Percentiles rank a stretch among this genome's conserved stretches.
phyloP scores from a whole-genome alignment of 768 basidiomycete genomes.

The Paxillus involutus region DNA sequence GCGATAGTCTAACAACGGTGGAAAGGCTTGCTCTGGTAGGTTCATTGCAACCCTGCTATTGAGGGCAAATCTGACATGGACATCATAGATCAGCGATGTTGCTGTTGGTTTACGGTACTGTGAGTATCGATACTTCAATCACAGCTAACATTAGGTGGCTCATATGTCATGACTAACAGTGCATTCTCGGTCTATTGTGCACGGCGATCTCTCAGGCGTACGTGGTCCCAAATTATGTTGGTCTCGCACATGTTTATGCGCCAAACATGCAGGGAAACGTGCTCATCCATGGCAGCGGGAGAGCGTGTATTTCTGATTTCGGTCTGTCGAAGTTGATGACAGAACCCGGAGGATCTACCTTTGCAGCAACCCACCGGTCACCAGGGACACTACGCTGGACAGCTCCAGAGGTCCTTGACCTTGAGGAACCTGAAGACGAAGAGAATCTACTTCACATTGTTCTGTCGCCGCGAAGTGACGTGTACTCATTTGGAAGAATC shows the following conservation, averaged over 20 bases:
- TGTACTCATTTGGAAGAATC: constrained; percentile 20
- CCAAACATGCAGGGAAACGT: constrained; percentile 34
- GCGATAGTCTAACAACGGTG: background rate
- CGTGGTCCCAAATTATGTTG: too few relatives aligned
- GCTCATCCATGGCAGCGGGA: constrained; percentile 39
- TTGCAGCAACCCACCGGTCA: constrained; percentile 25
- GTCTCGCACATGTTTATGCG: too few relatives aligned
- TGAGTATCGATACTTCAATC: background rate
- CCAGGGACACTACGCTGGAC: constrained; percentile 44
- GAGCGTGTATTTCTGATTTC: constrained; percentile 42
- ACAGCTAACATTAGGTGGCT: background rate
- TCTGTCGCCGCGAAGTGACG: constrained; percentile 30
- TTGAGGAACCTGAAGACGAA: background rate
- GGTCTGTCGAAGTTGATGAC: constrained; percentile 40
- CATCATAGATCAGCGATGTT: background rate
- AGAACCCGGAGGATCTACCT: constrained; percentile 30
- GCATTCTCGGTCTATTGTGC: background rate
- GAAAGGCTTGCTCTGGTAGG: background rate
- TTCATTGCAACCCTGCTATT: too few relatives aligned
- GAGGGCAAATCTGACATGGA: too few relatives aligned
- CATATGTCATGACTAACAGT: background rate
- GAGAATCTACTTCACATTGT: background rate
- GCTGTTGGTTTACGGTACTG: constrained; percentile 6
- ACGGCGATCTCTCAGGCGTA: constrained; percentile 13
- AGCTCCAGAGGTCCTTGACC: constrained; percentile 35